These are phyloP conservation scores for Ustilago trichophora DNA, from an alignment of 1,284 basidiomycete genomes.

Conservation along the genomic window DNA sequence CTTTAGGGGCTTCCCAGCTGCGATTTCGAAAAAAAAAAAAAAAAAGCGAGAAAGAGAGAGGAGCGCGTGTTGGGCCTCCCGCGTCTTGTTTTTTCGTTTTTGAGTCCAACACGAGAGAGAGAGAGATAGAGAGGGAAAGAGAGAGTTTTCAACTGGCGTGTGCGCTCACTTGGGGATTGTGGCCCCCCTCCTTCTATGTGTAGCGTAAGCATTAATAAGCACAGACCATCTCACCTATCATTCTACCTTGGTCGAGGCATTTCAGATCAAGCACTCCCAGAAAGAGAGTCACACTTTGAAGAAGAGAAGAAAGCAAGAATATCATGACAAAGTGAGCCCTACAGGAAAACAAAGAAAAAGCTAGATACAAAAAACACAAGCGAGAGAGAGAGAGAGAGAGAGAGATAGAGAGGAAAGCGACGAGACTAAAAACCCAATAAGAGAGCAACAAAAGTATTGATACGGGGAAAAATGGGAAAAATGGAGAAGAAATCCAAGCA, in stretches of 20 bases:
- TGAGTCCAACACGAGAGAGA: neutral
- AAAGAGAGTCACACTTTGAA: too few relatives aligned
- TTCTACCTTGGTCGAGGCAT: too few relatives aligned
- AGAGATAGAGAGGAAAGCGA: neutral
- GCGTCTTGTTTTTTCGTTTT: neutral
- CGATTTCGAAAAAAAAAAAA: neutral
- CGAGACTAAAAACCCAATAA: too few relatives aligned
- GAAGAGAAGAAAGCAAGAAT: too few relatives aligned
- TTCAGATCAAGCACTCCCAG: too few relatives aligned
- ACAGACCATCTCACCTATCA: too few relatives aligned
- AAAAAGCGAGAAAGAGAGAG: too few relatives aligned
- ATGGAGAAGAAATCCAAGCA: neutral
- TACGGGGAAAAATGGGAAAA: neutral
- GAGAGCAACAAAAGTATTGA: neutral
- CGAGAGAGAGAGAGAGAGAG: constrained; percentile 1
- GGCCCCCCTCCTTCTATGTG: constrained; percentile 7
- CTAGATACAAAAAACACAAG: constrained; percentile 13
- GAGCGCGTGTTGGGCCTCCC: neutral
- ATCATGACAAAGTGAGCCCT: constrained; percentile 3
- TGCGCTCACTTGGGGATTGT: constrained; percentile 11
- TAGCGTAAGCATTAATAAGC: constrained; percentile 8
- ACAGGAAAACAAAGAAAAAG: neutral
- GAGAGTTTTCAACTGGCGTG: neutral
- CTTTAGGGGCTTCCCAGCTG: constrained; percentile 1
- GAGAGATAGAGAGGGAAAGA: too few relatives aligned